phyloP scores from a whole-genome alignment of 192 early-diverging fungal genomes.

The Linnemannia elongata region DNA sequence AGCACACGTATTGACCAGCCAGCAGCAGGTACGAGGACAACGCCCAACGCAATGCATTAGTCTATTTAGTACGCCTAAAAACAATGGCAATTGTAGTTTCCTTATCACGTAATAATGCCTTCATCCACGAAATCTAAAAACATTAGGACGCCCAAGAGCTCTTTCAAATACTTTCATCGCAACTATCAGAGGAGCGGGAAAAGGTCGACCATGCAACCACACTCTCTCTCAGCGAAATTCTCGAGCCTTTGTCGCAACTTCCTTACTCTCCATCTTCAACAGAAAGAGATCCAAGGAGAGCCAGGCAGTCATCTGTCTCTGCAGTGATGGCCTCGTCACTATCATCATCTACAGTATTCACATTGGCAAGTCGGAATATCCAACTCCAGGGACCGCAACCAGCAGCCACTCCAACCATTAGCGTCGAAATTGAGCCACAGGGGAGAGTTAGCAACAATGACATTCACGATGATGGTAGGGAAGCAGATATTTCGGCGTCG shows the following conservation, averaged over 20 bases:
- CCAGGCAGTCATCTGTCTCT: slow-evolving; percentile 7
- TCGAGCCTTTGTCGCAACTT: neutral
- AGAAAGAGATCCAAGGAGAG: neutral
- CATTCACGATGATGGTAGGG: neutral
- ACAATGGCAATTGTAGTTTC: neutral
- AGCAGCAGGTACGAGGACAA: slow-evolving; percentile 60
- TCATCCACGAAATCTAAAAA: neutral
- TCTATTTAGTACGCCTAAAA: neutral
- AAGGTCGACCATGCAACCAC: slow-evolving; percentile 33
- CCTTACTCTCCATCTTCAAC: neutral
- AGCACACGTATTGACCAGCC: slow-evolving; percentile 64
- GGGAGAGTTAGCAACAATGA: neutral
- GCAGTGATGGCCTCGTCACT: slow-evolving; percentile 38
- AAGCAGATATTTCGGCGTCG: neutral
- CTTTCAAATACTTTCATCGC: slow-evolving; percentile 66
- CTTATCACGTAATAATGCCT: neutral
- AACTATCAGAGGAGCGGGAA: slow-evolving; percentile 46
- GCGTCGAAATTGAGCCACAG: neutral
- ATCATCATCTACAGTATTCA: neutral
- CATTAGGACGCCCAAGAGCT: slow-evolving; percentile 74
- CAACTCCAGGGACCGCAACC: neutral
- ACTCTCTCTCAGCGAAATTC: slow-evolving; percentile 34
- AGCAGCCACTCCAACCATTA: neutral
- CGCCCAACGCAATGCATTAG: neutral
- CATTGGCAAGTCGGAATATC: neutral